Conservation (phyloP, 2,329 filamentous ascomycete genomes). For the Pseudogymnoascus pannorum region DNA sequence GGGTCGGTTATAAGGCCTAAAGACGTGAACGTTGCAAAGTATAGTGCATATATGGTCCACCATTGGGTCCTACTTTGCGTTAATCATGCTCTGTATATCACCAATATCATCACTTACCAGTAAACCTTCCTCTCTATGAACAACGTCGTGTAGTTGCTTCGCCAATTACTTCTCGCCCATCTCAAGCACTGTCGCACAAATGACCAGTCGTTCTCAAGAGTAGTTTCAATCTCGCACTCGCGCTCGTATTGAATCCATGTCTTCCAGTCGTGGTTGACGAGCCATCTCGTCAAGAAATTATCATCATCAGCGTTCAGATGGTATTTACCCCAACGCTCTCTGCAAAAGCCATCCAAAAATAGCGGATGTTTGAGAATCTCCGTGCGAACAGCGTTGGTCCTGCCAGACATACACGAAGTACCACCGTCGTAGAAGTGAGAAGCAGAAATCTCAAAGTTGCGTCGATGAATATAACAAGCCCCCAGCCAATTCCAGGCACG, state of each 20-base stretch:
- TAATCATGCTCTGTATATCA: constrained; percentile 14
- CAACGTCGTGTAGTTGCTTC: constrained; percentile 90
- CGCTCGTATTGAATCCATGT: constrained; percentile 92
- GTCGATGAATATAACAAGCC: constrained; percentile 82
- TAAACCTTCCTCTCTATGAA: constrained; percentile 77
- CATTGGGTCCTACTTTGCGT: constrained; percentile 62
- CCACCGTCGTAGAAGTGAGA: constrained; percentile 93
- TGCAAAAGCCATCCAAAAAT: constrained; percentile 84
- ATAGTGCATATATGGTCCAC: constrained; percentile 90
- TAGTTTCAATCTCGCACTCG: constrained; percentile 88
- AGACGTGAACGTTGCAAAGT: constrained; percentile 86
- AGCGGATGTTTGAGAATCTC: constrained; percentile 78
- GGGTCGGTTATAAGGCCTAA: constrained; percentile 75
- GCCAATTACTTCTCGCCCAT: constrained; percentile 97
- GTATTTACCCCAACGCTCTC: constrained; percentile 82
- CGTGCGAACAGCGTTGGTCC: constrained; percentile 86
- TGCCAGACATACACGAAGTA: constrained; percentile 92
- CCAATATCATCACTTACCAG: constrained; percentile 55
- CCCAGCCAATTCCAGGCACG: constrained; percentile 83
- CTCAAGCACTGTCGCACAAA: constrained; percentile 90
- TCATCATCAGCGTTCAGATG: constrained; percentile 95
- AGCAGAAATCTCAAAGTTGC: constrained; percentile 95
- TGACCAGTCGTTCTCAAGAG: constrained; percentile 78
- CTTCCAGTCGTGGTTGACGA: constrained; percentile 86
- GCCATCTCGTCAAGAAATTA: constrained; percentile 96